Percentiles rank a stretch among this genome's conserved stretches.
phyloP scores from a whole-genome alignment of 108 stramenopile species.

The Bacterosira constricta region DNA sequence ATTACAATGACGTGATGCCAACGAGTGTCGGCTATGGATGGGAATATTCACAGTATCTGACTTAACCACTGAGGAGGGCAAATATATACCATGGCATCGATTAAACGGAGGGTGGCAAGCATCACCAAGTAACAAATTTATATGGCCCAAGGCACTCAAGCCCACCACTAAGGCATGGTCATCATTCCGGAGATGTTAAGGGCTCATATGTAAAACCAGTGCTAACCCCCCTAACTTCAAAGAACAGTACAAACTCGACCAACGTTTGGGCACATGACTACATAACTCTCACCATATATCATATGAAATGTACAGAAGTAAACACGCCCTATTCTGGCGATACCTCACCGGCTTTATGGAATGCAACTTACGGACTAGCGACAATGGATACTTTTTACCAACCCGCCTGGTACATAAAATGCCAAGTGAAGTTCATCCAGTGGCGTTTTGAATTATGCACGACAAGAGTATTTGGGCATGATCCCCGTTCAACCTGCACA shows the following conservation, averaged over 20 bases:
- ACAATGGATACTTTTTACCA: background rate
- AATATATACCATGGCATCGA: background rate
- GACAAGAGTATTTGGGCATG: too few relatives aligned
- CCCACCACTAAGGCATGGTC: background rate
- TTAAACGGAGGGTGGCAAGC: slow-evolving; percentile 1
- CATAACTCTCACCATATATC: background rate
- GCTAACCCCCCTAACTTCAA: background rate
- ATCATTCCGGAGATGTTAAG: background rate
- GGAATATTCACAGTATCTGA: background rate
- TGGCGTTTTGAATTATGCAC: too few relatives aligned
- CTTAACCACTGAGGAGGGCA: background rate
- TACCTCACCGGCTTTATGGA: background rate
- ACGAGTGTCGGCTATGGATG: background rate
- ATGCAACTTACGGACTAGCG: background rate
- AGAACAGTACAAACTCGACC: background rate
- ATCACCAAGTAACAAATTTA: background rate
- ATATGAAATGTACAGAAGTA: background rate
- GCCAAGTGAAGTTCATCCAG: too few relatives aligned
- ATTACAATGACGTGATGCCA: background rate
- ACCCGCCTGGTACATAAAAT: too few relatives aligned
- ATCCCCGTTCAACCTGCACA: too few relatives aligned
- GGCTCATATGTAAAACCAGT: background rate
- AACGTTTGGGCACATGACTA: background rate
- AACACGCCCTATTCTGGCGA: background rate
- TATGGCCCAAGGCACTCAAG: background rate